phyloP scores from a whole-genome alignment of 2,329 filamentous ascomycete species.

The Aureobasidium melanogenum region DNA sequence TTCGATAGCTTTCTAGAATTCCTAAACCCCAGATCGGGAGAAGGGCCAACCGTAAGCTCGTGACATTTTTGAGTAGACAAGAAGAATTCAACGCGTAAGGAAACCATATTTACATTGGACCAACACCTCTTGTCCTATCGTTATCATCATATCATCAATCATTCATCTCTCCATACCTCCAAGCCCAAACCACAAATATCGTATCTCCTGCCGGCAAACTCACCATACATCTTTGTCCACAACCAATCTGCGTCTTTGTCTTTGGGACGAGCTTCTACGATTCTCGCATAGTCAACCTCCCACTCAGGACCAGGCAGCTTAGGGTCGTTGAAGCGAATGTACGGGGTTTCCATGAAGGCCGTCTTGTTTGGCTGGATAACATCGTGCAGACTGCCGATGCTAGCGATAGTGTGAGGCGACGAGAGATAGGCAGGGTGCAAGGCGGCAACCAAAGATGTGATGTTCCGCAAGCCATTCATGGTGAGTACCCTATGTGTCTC shows the following conservation, averaged over 20 bases:
- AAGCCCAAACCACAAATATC: constrained; percentile 46
- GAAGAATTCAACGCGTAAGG: too few relatives aligned
- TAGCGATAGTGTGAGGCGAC: constrained; percentile 20
- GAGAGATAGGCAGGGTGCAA: constrained; percentile 24
- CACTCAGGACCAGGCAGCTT: constrained; percentile 43
- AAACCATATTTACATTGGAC: too few relatives aligned
- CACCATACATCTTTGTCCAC: constrained; percentile 42
- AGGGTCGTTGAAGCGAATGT: constrained; percentile 38
- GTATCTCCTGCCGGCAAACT: constrained; percentile 41
- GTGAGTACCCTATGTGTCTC: constrained; percentile 16
- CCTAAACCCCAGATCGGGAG: too few relatives aligned
- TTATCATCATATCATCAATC: not conserved
- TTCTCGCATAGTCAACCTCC: constrained; percentile 36
- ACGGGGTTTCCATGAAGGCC: constrained; percentile 34
- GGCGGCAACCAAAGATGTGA: constrained; percentile 22
- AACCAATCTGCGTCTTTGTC: constrained; percentile 38
- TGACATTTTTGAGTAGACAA: too few relatives aligned
- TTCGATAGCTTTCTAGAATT: too few relatives aligned
- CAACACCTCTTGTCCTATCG: too few relatives aligned
- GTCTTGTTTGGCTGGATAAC: constrained; percentile 29
- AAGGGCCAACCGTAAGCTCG: too few relatives aligned
- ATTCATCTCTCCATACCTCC: constrained; percentile 29
- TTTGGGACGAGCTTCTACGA: constrained; percentile 33
- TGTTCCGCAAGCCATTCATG: constrained; percentile 14
- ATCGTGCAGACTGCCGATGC: constrained; percentile 24